Conservation (phyloP, 345 rosid genomes). For the Limnanthes douglasii region DNA sequence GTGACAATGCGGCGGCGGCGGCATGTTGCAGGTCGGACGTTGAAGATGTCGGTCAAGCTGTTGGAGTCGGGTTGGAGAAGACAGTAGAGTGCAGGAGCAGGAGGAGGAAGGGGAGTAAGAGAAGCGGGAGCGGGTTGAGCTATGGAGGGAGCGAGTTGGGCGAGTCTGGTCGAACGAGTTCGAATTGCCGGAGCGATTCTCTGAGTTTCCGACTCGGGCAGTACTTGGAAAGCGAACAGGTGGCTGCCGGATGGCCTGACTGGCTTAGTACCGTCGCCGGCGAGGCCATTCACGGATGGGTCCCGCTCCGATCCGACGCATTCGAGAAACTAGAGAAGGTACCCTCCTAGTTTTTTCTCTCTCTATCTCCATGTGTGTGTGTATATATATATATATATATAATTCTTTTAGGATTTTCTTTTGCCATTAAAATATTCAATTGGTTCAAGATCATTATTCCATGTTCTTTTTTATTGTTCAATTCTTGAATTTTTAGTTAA, state of each 20-base stretch:
- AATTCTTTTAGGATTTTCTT: too few species aligned
- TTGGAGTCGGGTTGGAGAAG: constrained; percentile 14
- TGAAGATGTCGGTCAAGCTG: constrained; percentile 15
- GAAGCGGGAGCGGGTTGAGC: constrained; percentile 11
- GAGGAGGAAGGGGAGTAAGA: constrained; percentile 23
- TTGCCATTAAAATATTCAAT: neutral
- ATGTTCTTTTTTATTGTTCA: constrained; percentile 4
- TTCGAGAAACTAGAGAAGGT: constrained; percentile 95
- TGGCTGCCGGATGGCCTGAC: constrained; percentile 99
- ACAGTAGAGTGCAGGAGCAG: constrained; percentile 16
- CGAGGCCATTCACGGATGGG: constrained; percentile 96
- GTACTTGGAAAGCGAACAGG: constrained; percentile 81
- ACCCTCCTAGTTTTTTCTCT: neutral
- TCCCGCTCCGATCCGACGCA: constrained; percentile 71
- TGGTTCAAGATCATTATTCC: neutral
- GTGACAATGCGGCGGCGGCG: constrained; percentile 14
- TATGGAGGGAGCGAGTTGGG: constrained; percentile 41
- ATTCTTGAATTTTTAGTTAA: neutral
- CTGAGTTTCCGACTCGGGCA: constrained; percentile 66
- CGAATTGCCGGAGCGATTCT: constrained; percentile 41
- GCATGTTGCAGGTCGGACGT: constrained; percentile 12
- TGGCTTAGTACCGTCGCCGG: constrained; percentile 95
- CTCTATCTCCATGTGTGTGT: neutral
- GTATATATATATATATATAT: too few species aligned
- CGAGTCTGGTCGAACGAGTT: constrained; percentile 59